These are phyloP conservation scores for Cyberlindnera sargentensis DNA, from an alignment of 805 yeast genomes.

Conservation along the genomic window DNA sequence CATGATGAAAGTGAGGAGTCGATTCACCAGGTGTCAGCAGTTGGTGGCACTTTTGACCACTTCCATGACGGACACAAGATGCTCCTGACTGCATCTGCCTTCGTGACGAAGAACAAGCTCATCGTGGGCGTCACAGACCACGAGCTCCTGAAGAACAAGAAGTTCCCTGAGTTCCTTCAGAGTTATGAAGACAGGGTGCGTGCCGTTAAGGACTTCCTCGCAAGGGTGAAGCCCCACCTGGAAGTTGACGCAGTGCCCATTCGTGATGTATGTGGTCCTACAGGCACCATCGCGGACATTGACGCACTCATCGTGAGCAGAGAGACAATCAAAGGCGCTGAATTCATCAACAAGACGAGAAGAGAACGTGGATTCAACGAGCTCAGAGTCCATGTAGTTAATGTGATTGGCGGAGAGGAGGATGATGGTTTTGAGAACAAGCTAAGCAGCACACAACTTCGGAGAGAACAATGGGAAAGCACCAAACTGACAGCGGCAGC, in stretches of 20 bases:
- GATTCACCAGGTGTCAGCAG: conserved; percentile 40
- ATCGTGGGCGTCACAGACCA: conserved; percentile 84
- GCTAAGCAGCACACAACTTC: conserved; percentile 76
- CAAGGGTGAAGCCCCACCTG: conserved; percentile 38
- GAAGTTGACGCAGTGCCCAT: conserved; percentile 51
- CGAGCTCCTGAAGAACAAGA: conserved; percentile 65
- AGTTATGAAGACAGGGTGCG: conserved; percentile 43
- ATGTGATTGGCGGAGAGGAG: conserved; percentile 60
- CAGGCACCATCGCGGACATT: conserved; percentile 66
- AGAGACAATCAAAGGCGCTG: conserved; percentile 76
- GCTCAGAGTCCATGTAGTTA: conserved; percentile 46
- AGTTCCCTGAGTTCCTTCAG: conserved; percentile 60
- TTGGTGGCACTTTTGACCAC: conserved; percentile 98
- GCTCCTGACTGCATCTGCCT: conserved; percentile 64
- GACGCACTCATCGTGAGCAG: conserved; percentile 76
- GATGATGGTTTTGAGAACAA: conserved; percentile 59
- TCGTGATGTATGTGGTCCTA: conserved; percentile 90
- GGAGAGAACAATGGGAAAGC: conserved; percentile 31
- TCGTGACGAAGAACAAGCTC: conserved; percentile 44
- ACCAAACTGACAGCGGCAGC: not conserved
- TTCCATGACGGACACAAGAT: conserved; percentile 93
- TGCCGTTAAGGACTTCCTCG: conserved; percentile 43
- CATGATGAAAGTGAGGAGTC: conserved; percentile 19
- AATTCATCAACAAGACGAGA: conserved; percentile 61
- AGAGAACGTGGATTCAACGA: conserved; percentile 43